phyloP scores from a whole-genome alignment of 352 stramenopile genomes.

The Phytopythium ostracodes region DNA sequence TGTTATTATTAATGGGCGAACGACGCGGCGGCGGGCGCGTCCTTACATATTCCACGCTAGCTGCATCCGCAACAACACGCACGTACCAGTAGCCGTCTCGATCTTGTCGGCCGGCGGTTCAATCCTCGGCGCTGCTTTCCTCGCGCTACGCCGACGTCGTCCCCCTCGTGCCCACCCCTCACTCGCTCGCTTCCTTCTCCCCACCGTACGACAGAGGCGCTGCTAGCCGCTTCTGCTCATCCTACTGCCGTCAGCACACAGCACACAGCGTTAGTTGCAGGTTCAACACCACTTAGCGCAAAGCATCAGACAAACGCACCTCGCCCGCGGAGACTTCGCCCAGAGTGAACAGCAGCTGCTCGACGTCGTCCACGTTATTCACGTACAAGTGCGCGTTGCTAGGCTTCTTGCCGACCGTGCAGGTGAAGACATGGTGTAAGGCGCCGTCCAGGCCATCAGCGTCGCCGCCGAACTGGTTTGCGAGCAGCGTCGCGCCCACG shows the following conservation, averaged over 20 bases:
- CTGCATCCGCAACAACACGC: background rate
- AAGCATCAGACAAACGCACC: slow-evolving; percentile 12
- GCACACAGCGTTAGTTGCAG: background rate
- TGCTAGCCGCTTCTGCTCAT: background rate
- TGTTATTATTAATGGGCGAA: background rate
- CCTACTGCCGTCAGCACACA: background rate
- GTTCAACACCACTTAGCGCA: no score
- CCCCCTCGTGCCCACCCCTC: background rate
- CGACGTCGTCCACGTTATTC: slow-evolving; percentile 87
- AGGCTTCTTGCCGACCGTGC: slow-evolving; percentile 91
- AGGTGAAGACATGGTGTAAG: slow-evolving; percentile 87
- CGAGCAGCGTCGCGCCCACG: slow-evolving; percentile 9
- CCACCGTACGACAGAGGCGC: no score
- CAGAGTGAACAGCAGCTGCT: slow-evolving; percentile 71
- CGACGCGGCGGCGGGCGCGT: background rate
- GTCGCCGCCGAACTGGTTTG: slow-evolving; percentile 7
- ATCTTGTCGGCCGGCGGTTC: background rate
- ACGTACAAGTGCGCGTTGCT: slow-evolving; percentile 89
- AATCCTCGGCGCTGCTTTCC: background rate
- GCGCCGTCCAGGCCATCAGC: slow-evolving; percentile 30
- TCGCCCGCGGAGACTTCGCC: slow-evolving; percentile 22
- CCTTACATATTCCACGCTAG: background rate
- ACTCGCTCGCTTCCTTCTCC: background rate
- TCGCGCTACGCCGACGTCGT: background rate
- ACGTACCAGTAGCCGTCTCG: background rate